Conservation (phyloP, 768 basidiomycete species). For the Russula virescens region DNA sequence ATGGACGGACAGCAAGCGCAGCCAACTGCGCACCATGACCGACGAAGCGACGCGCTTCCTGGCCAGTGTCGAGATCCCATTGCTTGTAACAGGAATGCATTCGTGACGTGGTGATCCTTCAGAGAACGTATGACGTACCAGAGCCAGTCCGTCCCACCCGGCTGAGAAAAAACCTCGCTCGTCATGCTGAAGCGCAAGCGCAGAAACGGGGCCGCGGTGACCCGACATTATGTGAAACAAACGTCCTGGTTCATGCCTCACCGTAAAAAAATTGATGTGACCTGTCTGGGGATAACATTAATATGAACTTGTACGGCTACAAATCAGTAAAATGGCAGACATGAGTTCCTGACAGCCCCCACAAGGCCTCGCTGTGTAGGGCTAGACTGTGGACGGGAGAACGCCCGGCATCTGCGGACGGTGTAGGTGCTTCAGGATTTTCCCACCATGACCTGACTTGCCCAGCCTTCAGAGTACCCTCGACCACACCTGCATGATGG, state of each 20-base stretch:
- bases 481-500: slow-evolving; percentile 84
- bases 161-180: slow-evolving; percentile 87
- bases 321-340: slow-evolving; percentile 42
- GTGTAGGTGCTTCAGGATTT: slow-evolving; percentile 41
- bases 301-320: slow-evolving; percentile 11
- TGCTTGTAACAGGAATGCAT: slow-evolving; percentile 49
- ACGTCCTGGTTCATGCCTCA: slow-evolving; percentile 87
- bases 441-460: slow-evolving; percentile 91
- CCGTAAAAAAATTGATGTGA: slow-evolving; percentile 87
- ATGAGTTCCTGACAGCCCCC: slow-evolving; percentile 83
- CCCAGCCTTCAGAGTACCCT: slow-evolving; percentile 86
- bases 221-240: slow-evolving; percentile 66
- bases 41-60: slow-evolving; percentile 66
- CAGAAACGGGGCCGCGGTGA: slow-evolving; percentile 79
- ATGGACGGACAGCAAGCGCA: slow-evolving; percentile 70
- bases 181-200: slow-evolving; percentile 71
- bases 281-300: slow-evolving; percentile 51
- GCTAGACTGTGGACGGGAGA: slow-evolving; percentile 86
- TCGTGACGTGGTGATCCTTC: slow-evolving; percentile 1
- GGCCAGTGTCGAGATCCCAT: slow-evolving; percentile 96
- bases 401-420: slow-evolving; percentile 25
- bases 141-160: slow-evolving; percentile 89
- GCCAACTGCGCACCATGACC: slow-evolving; percentile 84
- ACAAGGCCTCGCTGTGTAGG: slow-evolving; percentile 90
- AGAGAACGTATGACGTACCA: slow-evolving; percentile 45